Conservation (phyloP, 1,284 basidiomycete genomes). For the Papiliotrema terrestris region DNA sequence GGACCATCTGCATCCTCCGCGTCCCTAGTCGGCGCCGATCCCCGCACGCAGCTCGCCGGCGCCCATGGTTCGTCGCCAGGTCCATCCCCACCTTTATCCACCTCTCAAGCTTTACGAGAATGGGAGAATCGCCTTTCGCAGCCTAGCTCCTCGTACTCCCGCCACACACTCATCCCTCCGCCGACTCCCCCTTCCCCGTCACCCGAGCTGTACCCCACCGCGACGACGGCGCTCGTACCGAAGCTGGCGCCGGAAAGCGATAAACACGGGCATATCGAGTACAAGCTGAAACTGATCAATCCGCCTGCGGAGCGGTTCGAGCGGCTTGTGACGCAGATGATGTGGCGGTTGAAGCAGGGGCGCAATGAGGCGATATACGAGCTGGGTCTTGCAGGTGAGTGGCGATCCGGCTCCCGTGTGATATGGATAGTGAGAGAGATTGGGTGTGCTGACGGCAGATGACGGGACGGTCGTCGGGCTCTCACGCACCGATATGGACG, state of each 20-base stretch:
- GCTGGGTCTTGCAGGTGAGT: slow-evolving; percentile 63
- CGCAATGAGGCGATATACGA: slow-evolving; percentile 90
- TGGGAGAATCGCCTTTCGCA: slow-evolving; percentile 36
- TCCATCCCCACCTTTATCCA: slow-evolving; percentile 7
- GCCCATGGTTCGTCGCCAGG: no score
- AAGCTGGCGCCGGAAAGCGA: slow-evolving; percentile 48
- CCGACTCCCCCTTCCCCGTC: slow-evolving; percentile 1
- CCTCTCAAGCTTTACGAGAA: slow-evolving; percentile 35
- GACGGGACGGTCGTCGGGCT: slow-evolving; percentile 81
- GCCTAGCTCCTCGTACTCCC: slow-evolving; percentile 22
- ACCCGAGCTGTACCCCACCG: slow-evolving; percentile 1
- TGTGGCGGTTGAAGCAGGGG: slow-evolving; percentile 89
- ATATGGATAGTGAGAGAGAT: background rate
- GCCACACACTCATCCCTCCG: slow-evolving; percentile 33
- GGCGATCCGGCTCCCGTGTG: background rate
- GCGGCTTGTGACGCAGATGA: slow-evolving; percentile 81
- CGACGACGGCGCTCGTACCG: slow-evolving; percentile 9
- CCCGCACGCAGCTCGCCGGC: background rate
- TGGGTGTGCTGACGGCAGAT: slow-evolving; percentile 57
- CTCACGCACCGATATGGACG: slow-evolving; percentile 67
- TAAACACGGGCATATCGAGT: slow-evolving; percentile 49
- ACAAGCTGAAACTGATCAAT: slow-evolving; percentile 49
- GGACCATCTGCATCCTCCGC: background rate
- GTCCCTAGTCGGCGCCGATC: background rate
- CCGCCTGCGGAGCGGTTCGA: slow-evolving; percentile 50